Base-by-base conservation (phyloP, 2,329 filamentous ascomycete species). In the Akanthomyces lecanii region DNA sequence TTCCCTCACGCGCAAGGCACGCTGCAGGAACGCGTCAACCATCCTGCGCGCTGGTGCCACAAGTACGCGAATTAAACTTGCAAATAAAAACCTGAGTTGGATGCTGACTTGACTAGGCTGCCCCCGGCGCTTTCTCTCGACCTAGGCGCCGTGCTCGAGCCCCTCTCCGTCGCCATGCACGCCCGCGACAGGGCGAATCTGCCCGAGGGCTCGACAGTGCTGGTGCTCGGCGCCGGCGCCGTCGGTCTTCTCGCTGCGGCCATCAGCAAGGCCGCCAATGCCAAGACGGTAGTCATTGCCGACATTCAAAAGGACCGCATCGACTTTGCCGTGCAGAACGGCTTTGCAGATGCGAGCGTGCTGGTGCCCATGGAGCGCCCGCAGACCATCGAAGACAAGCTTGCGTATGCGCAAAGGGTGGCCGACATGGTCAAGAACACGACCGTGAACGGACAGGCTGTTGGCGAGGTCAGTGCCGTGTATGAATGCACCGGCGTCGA, bases 401-500 rank as follows among this genome's bases (percentile, higher is more conserved):
- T 85, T 2, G 76, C 72, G 6, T 82, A 78, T 64, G 82, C 82
- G 8, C 78, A 79, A 66, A 76, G 78, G 44, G 77, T 84, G 1
- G 81, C 85, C 1, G 74, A 73, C 59, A 69, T 75, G 63, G 74
- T 82, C 57, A 77, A 75, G 68, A 68, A 68, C 38, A 73, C 74
- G 0, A 65, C 67, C 40, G 71, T 77, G 2, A 69, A 70, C 0
- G 78, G 77, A 10, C 71, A 77, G 66, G 79, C 82, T 14, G 80
- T 90, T 64, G 85, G 78, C 0, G 86, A 91, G 70, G 82, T 90
- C 0, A 82, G 85, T 57, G 84, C 85, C 1, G 88, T 89, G 2
- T 92, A 89, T 70, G 90, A 93, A 76, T 92, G 89, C 71, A 93
- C 90, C 0, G 90, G 90, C 10, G 89, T 92, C 25, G 89, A 91